Evolutionary conservation across 106 monocot species (phyloP), one percentile per base, ranked within the genome.

Genomic region (Apostasia ramifera): DNA sequence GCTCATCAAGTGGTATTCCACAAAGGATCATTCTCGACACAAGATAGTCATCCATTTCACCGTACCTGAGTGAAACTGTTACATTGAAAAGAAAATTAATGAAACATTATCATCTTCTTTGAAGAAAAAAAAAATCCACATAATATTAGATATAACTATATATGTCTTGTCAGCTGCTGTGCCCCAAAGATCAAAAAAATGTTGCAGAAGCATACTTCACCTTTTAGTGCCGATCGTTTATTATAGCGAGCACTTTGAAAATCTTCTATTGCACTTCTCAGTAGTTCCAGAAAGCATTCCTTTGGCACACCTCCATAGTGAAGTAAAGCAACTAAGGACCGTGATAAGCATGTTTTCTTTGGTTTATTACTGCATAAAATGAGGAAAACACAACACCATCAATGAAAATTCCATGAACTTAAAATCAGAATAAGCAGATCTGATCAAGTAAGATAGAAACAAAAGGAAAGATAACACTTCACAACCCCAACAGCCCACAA

Each of bases 221-320:
- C 77, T 73, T 13, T 66, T 2, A 83, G 53, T 75, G 91, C 88
- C 44, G 85, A 64, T 64, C 49, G 15, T 70, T 65, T 76, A 44
- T 55, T 76, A 41, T 73, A 64, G 1, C 63, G 48, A 61, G 57
- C 68, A 71, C 67, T 75, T 57, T 67, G 58, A 5, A 75, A 71
- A 45, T 66, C 72, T 55, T 61, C 55, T 3, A 92, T 41, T 41
- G 84, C 77, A 57, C 67, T 76, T 8, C 1, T 12, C 8, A 82
- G 45, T 55, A 92, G 82, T n/a, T 75, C 80, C 42, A 92, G 43
- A 60, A 92, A 92, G 61, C 55, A 85, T 14, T 85, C 80, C 66
- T 58, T 54, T 12, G 88, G 85, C 59, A 92, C 91, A 49, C 92
- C 88, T 59, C 88, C 88, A 79, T 81, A 85, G 38, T 83, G 82